These are phyloP conservation scores for Xylaria sp. DNA, from an alignment of 2,329 filamentous ascomycete genomes.

Conservation along the genomic window DNA sequence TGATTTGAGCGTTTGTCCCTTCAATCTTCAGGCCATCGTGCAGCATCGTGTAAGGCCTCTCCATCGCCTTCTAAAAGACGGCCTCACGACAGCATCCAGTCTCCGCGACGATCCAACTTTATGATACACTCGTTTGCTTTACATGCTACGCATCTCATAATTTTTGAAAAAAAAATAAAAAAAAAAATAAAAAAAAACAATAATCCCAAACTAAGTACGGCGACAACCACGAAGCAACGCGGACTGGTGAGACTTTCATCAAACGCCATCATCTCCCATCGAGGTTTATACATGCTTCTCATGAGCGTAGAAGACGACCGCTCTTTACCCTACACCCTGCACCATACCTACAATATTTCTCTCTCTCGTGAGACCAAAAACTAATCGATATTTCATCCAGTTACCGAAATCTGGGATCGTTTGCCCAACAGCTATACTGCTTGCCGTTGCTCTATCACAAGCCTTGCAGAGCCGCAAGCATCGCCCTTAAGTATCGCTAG, in stretches of 20 bases:
- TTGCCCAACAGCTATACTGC: not conserved
- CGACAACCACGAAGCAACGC: too few relatives aligned
- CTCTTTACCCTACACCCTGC: not conserved
- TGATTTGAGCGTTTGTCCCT: not conserved
- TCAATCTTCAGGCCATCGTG: constrained; percentile 3
- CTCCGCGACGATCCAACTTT: constrained; percentile 1
- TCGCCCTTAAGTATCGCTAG: constrained; percentile 9
- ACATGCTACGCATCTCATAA: constrained; percentile 10
- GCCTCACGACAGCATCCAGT: constrained; percentile 7
- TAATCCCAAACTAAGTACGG: not conserved
- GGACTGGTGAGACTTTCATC: not conserved
- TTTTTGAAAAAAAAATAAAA: too few relatives aligned
- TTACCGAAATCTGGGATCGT: not conserved
- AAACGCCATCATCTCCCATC: not conserved
- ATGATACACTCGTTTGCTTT: constrained; percentile 8
- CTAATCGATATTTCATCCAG: not conserved
- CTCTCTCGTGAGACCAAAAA: not conserved
- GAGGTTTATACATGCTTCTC: constrained; percentile 7
- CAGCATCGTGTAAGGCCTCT: constrained; percentile 14
- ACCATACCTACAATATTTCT: not conserved
- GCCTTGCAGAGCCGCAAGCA: constrained; percentile 2
- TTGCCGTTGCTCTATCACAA: not conserved
- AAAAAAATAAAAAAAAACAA: too few relatives aligned
- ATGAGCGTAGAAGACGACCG: not conserved
- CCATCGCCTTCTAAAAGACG: not conserved